These are phyloP conservation scores for Pichia kluyveri DNA, from an alignment of 805 yeast genomes.

Conservation along the genomic window DNA sequence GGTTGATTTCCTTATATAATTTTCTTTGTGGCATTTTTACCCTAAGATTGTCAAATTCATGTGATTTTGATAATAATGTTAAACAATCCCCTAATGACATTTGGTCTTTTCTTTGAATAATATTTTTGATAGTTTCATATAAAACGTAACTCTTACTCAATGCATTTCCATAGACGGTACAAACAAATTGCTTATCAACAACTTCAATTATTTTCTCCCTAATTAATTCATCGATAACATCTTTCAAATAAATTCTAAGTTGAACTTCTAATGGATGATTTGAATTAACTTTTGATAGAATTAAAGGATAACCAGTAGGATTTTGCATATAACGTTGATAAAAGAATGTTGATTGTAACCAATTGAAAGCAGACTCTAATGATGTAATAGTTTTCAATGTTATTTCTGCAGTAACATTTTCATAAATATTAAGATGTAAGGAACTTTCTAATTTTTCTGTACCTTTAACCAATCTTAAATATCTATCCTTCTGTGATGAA, in stretches of 20 bases:
- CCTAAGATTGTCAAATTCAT: constrained; percentile 33
- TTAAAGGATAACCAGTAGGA: constrained; percentile 61
- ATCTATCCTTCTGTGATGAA: constrained; percentile 61
- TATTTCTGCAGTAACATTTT: constrained; percentile 75
- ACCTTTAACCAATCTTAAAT: constrained; percentile 64
- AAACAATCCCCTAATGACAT: constrained; percentile 16
- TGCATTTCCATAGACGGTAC: constrained; percentile 37
- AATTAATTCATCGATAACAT: constrained; percentile 25
- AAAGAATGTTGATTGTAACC: constrained; percentile 65
- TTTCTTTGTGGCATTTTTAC: constrained; percentile 37
- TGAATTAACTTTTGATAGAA: constrained; percentile 22
- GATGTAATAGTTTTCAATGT: constrained; percentile 55
- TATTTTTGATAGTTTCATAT: constrained; percentile 33
- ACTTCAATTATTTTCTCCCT: constrained; percentile 24
- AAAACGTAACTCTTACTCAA: constrained; percentile 41
- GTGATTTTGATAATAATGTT: constrained; percentile 25
- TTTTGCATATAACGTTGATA: constrained; percentile 65
- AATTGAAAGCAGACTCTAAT: constrained; percentile 61
- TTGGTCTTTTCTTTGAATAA: constrained; percentile 17
- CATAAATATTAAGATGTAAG: constrained; percentile 60
- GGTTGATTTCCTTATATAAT: constrained; percentile 35
- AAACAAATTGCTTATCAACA: constrained; percentile 11
- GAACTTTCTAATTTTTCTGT: constrained; percentile 80
- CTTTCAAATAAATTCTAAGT: constrained; percentile 2
- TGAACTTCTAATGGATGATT: constrained; percentile 1